Evolutionary conservation across 306 rosid species (phyloP), one percentile per base, ranked within the genome.

Genomic region (Senna tora): DNA sequence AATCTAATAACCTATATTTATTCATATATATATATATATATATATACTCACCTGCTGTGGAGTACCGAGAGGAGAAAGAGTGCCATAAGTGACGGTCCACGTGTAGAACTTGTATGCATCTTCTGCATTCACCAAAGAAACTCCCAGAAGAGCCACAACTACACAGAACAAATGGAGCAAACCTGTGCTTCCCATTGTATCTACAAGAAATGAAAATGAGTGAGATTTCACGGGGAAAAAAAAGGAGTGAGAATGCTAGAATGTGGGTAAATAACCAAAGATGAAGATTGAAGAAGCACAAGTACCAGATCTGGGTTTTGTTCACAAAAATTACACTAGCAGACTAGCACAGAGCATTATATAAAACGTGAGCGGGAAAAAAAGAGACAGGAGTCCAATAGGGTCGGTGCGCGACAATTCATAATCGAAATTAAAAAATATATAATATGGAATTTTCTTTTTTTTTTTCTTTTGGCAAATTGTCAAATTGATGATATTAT

Each of bases 81-180:
- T 93, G 16, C 96, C 98, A 77, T 90, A 93, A 52, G 96, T 93
- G 13, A 93, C 97, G 5, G 92, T 93, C 98, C 97, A 93, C 32
- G 97, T 88, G 80, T 59, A 88, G 38, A 61, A 93, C 66, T 78
- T 85, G 69, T 93, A 93, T n/a, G 96, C 90, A 84, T 91, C 85
- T 21, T 94, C 98, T 49, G 92, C 96, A 75, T 80, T 72, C 65
- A 84, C 91, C 64, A 70, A 45, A 70, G 67, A 80, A 25, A 75
- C 74, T 67, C 84, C 49, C 63, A 86, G 30, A 75, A 86, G 36
- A 52, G 82, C 81, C 43, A 83, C 32, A 76, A 80, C 79, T 46
- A 83, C 81, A 81, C 52, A 75, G 32, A 84, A 50, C 72, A 83
- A 10, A 28, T 7, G 75, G 34, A 80, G 53, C 84, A 87, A 78